Evolutionary conservation across 345 rosid species (phyloP).

Genomic region (Lagerstroemia speciosa): DNA sequence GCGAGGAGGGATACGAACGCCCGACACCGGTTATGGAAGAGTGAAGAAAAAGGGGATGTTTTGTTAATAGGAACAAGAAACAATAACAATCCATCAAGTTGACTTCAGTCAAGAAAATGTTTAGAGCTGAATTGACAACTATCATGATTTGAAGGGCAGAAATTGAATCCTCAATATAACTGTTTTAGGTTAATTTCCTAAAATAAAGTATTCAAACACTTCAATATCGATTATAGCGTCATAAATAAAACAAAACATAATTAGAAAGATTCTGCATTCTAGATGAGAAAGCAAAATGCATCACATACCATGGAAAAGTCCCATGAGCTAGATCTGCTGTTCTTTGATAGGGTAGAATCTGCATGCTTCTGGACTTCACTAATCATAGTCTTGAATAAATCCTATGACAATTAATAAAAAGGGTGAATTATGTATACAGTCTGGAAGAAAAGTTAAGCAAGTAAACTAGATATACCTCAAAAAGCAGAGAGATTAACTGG

Average conservation of each 20-base stretch:
- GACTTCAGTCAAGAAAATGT: neutral
- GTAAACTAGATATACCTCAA: constrained; percentile 55
- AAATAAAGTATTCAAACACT: too few relatives aligned
- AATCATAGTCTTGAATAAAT: constrained; percentile 78
- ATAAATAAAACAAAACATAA: too few relatives aligned
- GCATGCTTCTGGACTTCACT: constrained; percentile 39
- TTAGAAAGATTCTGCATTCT: too few relatives aligned
- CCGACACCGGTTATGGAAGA: too few relatives aligned
- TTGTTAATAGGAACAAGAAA: too few relatives aligned
- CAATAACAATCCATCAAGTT: neutral
- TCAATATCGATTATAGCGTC: too few relatives aligned
- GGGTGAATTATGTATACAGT: constrained; percentile 6
- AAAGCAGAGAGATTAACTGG: constrained; percentile 78
- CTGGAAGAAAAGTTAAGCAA: neutral
- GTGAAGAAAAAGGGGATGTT: too few relatives aligned
- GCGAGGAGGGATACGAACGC: too few relatives aligned
- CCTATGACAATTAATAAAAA: constrained; percentile 29
- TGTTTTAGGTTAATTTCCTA: neutral
- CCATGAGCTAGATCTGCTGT: constrained; percentile 45
- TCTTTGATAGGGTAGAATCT: constrained; percentile 34
- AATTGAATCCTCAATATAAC: neutral
- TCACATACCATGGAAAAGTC: constrained; percentile 57
- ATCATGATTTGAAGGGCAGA: neutral
- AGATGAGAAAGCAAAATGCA: neutral
- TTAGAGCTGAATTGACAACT: neutral